Conservation (phyloP, 2,329 filamentous ascomycete species). For the Aplosporella prunicola region DNA sequence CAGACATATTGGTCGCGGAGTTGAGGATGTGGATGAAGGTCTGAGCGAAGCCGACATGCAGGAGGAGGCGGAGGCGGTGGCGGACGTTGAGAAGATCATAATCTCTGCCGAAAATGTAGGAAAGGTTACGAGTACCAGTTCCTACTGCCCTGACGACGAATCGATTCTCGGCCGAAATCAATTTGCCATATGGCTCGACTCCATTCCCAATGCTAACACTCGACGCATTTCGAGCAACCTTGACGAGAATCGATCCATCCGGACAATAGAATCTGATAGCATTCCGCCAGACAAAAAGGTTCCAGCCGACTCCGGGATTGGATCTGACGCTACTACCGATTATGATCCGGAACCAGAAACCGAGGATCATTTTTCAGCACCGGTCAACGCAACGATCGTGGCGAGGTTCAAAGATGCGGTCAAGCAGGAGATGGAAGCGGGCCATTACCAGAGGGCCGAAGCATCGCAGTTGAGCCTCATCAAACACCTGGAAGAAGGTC, state of each 20-base stretch:
- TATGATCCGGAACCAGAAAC: slow-evolving; percentile 5
- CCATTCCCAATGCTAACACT: no score
- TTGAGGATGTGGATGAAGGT: neutral
- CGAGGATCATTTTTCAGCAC: slow-evolving; percentile 7
- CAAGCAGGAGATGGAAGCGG: slow-evolving; percentile 1
- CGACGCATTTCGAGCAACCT: no score
- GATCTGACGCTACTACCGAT: slow-evolving; percentile 2
- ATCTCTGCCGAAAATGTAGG: slow-evolving; percentile 1
- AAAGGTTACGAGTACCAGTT: slow-evolving; percentile 3
- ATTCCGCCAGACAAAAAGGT: neutral
- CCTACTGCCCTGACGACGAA: slow-evolving; percentile 3
- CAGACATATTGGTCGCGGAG: neutral
- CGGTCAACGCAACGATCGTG: slow-evolving; percentile 1
- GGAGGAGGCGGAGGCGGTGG: neutral
- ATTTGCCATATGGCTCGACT: no score
- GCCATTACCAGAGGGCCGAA: slow-evolving; percentile 7
- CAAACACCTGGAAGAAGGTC: slow-evolving; percentile 4
- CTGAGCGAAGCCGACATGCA: slow-evolving; percentile 1
- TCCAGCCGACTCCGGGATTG: slow-evolving; percentile 1
- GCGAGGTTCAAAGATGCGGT: slow-evolving; percentile 3
- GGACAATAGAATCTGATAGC: neutral
- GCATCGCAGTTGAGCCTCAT: slow-evolving; percentile 7
- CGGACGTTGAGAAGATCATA: slow-evolving; percentile 5
- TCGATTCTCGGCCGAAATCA: slow-evolving; percentile 1
- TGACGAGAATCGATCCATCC: neutral